Percentiles rank a stretch among this genome's conserved stretches.
phyloP scores from a whole-genome alignment of 2,329 filamentous ascomycete species.

The Fusarium sp. region DNA sequence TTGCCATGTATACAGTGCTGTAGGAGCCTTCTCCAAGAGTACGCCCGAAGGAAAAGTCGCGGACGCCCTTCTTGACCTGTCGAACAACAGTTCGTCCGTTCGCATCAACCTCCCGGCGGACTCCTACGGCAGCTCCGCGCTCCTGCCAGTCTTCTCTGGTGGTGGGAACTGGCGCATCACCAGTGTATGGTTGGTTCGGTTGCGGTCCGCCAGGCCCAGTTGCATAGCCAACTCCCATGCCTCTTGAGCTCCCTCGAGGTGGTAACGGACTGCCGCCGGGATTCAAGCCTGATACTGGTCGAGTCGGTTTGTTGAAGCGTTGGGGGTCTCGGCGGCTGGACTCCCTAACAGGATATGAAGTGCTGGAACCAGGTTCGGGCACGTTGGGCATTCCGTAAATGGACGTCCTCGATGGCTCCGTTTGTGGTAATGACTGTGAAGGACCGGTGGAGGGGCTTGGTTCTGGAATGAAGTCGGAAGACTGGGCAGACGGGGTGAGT shows the following conservation, averaged over 20 bases:
- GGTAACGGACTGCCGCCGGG: conserved; percentile 71
- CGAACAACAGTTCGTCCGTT: conserved; percentile 84
- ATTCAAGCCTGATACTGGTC: conserved; percentile 60
- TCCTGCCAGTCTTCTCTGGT: conserved; percentile 97
- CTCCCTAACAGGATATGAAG: conserved; percentile 69
- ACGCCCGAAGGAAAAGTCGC: conserved; percentile 93
- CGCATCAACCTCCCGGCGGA: conserved; percentile 85
- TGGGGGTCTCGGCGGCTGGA: conserved; percentile 70
- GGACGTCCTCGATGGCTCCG: conserved; percentile 56
- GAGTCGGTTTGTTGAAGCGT: conserved; percentile 72
- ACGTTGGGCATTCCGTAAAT: conserved; percentile 66
- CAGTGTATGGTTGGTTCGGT: conserved; percentile 46
- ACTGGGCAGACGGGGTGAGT: conserved; percentile 28
- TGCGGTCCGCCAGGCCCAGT: conserved; percentile 45
- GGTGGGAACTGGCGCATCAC: conserved; percentile 58
- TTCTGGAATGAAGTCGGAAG: conserved; percentile 31
- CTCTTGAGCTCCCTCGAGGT: conserved; percentile 80
- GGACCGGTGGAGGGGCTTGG: conserved; percentile 20
- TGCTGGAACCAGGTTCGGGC: conserved; percentile 71
- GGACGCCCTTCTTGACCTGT: conserved; percentile 94
- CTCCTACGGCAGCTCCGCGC: conserved; percentile 85
- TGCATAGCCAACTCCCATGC: conserved; percentile 69
- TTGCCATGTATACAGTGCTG: conserved; percentile 93
- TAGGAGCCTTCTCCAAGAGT: conserved; percentile 96
- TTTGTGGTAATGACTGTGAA: conserved; percentile 34